Evolutionary conservation across 805 yeast genomes (phyloP), one percentile per base, ranked within the genome.

Genomic region (Ogataea polymorpha): DNA sequence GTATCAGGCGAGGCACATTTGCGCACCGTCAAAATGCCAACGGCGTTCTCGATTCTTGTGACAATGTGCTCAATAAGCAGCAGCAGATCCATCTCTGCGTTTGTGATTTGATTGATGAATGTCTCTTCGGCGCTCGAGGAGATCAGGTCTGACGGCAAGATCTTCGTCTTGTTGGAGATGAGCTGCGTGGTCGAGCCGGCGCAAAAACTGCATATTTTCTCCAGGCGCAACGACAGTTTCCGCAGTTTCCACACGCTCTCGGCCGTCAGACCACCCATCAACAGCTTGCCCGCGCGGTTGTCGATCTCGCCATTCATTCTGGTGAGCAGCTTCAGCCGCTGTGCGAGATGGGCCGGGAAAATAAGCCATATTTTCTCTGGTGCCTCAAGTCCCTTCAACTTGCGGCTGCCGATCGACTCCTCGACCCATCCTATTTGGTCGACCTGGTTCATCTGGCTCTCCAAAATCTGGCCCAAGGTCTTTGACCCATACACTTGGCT

Each of bases 351-450:
- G 41, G 70, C 68, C 2, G 98, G 95, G 66, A 82, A 90, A 0
- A 80, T 77, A 34, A 88, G 70, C 17, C 95, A 86, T 12, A 93
- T 82, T 27, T 74, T 74, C 61, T 93, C 99, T 2, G 96, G 96
- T 25, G 89, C 82, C 72, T 93, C 99, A 13, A 93, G 72, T 14
- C 99, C 99, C 61, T 93, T 93, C 56, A 93, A 72, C 61, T 90
- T 89, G 57, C 78, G 81, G 56, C 89, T 96, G 17, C 99, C 99
- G 37, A 86, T 65, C 33, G 77, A 80, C 46, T 74, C 75, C 44
- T 79, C 74, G 11, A 66, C 71, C 72, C 82, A 83, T 0, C 95
- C 96, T 39, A 80, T 74, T 37, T 76, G 80, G 28, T 79, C 79
- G 32, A 91, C 63, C 50, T 80, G 72, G 3, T 66, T 66, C 51